Percentiles rank a stretch among this genome's conserved stretches.
phyloP scores from a whole-genome alignment of 768 basidiomycete genomes.

The Saitozyma sp. region DNA sequence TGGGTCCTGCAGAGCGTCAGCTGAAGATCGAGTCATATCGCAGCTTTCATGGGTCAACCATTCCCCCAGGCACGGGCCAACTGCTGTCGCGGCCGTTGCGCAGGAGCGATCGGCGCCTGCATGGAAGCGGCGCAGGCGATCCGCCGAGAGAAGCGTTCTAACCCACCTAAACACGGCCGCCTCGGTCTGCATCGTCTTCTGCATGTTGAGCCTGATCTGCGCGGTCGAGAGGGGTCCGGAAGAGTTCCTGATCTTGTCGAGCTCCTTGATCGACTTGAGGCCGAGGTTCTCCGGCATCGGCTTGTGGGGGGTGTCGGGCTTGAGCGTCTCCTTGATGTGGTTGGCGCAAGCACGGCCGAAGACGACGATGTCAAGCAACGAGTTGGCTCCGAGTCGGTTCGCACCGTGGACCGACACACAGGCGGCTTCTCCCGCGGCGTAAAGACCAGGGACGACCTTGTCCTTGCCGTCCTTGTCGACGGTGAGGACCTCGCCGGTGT shows the following conservation, averaged over 20 bases:
- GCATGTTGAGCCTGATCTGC: slow-evolving; percentile 90
- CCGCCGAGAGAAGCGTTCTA: no score
- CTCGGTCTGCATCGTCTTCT: slow-evolving; percentile 98
- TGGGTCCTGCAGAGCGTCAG: slow-evolving; percentile 59
- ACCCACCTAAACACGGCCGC: slow-evolving; percentile 87
- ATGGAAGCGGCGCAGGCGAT: no score
- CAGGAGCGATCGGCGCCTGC: no score
- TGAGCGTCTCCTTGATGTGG: slow-evolving; percentile 88
- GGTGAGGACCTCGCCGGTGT: slow-evolving; percentile 95
- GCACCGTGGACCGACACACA: slow-evolving; percentile 99
- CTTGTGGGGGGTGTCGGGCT: slow-evolving; percentile 88
- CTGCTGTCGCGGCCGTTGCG: no score
- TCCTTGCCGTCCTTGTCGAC: slow-evolving; percentile 85
- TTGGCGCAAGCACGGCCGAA: slow-evolving; percentile 99
- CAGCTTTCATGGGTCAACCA: no score
- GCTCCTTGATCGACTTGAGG: slow-evolving; percentile 74
- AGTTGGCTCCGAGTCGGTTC: slow-evolving; percentile 99
- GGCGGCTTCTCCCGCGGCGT: slow-evolving; percentile 98
- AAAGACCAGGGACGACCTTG: slow-evolving; percentile 89
- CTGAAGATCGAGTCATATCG: no score
- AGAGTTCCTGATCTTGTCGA: slow-evolving; percentile 76
- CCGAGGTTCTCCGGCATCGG: slow-evolving; percentile 82
- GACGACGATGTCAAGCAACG: slow-evolving; percentile 96
- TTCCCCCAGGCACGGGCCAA: no score
- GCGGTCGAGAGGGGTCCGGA: slow-evolving; percentile 82